phyloP scores from a whole-genome alignment of 495 filamentous ascomycete species.

The Penicillium cinerascens region DNA sequence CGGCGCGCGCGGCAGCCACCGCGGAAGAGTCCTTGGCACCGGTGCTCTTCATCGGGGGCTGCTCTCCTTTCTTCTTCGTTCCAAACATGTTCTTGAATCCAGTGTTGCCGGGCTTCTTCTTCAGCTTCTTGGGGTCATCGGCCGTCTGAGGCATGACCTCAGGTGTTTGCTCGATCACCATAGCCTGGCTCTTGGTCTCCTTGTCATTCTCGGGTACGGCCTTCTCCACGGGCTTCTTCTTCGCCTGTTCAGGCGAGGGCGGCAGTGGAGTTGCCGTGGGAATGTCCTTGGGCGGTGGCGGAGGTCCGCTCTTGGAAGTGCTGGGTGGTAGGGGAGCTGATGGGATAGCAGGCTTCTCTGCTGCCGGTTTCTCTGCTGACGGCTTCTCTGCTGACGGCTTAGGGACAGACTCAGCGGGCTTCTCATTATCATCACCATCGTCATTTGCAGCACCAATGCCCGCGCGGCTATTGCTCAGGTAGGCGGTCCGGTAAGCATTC shows the following conservation, averaged over 20 bases:
- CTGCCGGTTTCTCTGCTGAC: no score
- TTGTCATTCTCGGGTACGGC: conserved; percentile 8
- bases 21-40: conserved; percentile 34
- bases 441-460: conserved; percentile 55
- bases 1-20: conserved; percentile 51
- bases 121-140: conserved; percentile 38
- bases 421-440: conserved; percentile 22
- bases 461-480: conserved; percentile 67
- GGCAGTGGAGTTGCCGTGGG: conserved; percentile 30
- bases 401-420: conserved; percentile 5
- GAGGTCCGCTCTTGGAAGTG: conserved; percentile 14
- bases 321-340: conserved; percentile 10
- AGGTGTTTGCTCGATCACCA: conserved; percentile 18
- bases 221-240: conserved; percentile 14
- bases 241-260: conserved; percentile 24
- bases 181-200: conserved; percentile 20
- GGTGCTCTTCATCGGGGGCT: conserved; percentile 36
- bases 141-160: conserved; percentile 29
- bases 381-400: conserved; percentile 14
- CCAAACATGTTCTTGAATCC: conserved; percentile 50
- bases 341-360: conserved; percentile 14
- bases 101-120: conserved; percentile 46
- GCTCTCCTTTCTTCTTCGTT: conserved; percentile 39
- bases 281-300: conserved; percentile 22
- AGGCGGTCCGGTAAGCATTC: conserved; percentile 73